These are phyloP conservation scores for Exophiala sideris DNA, from an alignment of 2,329 filamentous ascomycete genomes.

Conservation along the genomic window DNA sequence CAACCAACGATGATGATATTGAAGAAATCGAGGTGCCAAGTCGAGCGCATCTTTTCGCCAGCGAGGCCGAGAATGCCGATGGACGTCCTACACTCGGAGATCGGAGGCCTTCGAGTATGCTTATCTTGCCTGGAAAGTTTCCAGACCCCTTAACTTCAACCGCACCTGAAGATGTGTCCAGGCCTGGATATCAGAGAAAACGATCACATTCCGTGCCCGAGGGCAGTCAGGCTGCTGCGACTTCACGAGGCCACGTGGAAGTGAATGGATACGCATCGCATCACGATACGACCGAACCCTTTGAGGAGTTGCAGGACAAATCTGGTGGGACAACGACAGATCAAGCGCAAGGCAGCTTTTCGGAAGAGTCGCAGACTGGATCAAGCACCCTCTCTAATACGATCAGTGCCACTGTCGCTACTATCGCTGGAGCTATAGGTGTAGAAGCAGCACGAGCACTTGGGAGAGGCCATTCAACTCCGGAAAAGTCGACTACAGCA, in stretches of 20 bases:
- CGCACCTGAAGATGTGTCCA: neutral
- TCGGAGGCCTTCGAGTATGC: slow-evolving; percentile 23
- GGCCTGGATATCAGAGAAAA: slow-evolving; percentile 9
- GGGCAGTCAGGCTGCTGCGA: slow-evolving; percentile 1
- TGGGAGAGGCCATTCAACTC: slow-evolving; percentile 10
- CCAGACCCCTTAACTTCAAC: slow-evolving; percentile 2
- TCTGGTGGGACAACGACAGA: neutral
- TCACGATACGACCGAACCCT: neutral
- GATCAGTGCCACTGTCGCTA: slow-evolving; percentile 25
- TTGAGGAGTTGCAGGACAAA: neutral
- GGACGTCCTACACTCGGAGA: slow-evolving; percentile 8
- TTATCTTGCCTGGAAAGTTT: slow-evolving; percentile 25
- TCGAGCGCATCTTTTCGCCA: slow-evolving; percentile 48
- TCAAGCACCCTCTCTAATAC: slow-evolving; percentile 3
- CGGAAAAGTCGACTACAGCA: neutral
- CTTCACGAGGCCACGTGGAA: neutral
- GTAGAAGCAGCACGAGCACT: slow-evolving; percentile 21
- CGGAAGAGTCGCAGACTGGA: neutral
- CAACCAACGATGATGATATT: slow-evolving; percentile 64
- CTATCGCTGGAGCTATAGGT: slow-evolving; percentile 27
- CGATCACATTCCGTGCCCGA: slow-evolving; percentile 24
- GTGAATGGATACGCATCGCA: neutral
- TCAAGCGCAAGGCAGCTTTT: neutral
- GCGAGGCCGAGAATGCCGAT: neutral
- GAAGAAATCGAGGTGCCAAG: slow-evolving; percentile 79